These are phyloP conservation scores for Nidularia pulvinata DNA, from an alignment of 768 basidiomycete species.

Conservation along the genomic window DNA sequence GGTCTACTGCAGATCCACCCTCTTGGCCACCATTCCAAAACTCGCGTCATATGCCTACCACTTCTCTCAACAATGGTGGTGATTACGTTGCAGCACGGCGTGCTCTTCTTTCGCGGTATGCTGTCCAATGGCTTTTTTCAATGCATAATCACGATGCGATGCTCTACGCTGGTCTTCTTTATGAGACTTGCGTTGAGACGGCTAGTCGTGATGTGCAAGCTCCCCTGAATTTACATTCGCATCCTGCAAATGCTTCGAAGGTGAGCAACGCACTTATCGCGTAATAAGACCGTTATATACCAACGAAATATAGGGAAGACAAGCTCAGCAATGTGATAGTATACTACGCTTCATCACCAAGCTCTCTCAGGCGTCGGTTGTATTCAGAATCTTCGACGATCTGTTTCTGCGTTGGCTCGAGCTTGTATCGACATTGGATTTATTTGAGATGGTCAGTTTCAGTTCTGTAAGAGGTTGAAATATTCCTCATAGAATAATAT, in stretches of 20 bases:
- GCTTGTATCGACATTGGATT: constrained; percentile 27
- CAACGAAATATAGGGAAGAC: neutral
- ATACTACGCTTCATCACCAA: constrained; percentile 52
- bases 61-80: constrained; percentile 58
- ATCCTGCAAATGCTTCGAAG: neutral
- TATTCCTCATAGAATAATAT: constrained; percentile 2
- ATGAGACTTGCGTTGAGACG: constrained; percentile 49
- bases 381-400: constrained; percentile 58
- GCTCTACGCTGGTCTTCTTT: constrained; percentile 52
- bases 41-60: constrained; percentile 30
- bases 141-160: constrained; percentile 61
- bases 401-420: constrained; percentile 64
- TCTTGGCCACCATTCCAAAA: constrained; percentile 55
- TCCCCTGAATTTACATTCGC: too few relatives aligned
- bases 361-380: constrained; percentile 48
- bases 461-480: neutral
- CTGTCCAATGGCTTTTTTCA: constrained; percentile 65
- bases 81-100: constrained; percentile 68
- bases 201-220: constrained; percentile 16
- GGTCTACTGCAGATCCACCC: constrained; percentile 33
- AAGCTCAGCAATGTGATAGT: constrained; percentile 27
- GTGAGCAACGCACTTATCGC: neutral
- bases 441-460: constrained; percentile 35
- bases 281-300: neutral
- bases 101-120: constrained; percentile 54